Conservation (phyloP, 2,329 filamentous ascomycete species). For the Hymenoscyphus fructigenus region DNA sequence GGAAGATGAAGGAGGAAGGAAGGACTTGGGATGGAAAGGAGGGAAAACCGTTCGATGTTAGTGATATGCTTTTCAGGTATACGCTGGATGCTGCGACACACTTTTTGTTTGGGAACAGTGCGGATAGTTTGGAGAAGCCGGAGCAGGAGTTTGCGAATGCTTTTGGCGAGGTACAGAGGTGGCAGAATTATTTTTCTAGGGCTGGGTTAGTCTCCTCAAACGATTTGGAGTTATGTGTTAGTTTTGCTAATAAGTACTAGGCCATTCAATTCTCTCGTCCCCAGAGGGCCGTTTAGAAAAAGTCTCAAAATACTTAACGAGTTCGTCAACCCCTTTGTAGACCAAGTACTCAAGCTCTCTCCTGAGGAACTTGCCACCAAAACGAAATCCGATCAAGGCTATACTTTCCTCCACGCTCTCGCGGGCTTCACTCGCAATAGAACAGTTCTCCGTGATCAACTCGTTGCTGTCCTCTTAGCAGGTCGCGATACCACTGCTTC, state of each 20-base stretch:
- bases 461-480: conserved; percentile 79
- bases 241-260: conserved; percentile 38
- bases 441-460: conserved; percentile 76
- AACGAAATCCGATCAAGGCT: conserved; percentile 67
- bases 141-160: conserved; percentile 73
- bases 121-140: conserved; percentile 56
- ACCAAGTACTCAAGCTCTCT: conserved; percentile 66
- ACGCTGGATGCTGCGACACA: conserved; percentile 85
- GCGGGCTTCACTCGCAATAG: conserved; percentile 74
- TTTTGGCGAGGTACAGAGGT: conserved; percentile 75
- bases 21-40: conserved; percentile 49
- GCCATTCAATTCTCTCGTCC: conserved; percentile 61
- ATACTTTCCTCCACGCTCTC: conserved; percentile 85
- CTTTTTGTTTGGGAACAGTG: conserved; percentile 77
- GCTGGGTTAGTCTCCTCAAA: conserved; percentile 52
- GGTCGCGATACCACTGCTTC: conserved; percentile 85
- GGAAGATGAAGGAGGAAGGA: conserved; percentile 60
- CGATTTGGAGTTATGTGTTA: too few relatives aligned
- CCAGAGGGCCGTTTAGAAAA: conserved; percentile 61
- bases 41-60: conserved; percentile 65
- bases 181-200: conserved; percentile 67
- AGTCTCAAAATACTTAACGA: conserved; percentile 68
- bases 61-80: conserved; percentile 78
- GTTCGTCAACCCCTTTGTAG: conserved; percentile 78
- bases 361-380: conserved; percentile 72